Conservation (phyloP, 2,329 filamentous ascomycete species). For the Penicillium hordei region DNA sequence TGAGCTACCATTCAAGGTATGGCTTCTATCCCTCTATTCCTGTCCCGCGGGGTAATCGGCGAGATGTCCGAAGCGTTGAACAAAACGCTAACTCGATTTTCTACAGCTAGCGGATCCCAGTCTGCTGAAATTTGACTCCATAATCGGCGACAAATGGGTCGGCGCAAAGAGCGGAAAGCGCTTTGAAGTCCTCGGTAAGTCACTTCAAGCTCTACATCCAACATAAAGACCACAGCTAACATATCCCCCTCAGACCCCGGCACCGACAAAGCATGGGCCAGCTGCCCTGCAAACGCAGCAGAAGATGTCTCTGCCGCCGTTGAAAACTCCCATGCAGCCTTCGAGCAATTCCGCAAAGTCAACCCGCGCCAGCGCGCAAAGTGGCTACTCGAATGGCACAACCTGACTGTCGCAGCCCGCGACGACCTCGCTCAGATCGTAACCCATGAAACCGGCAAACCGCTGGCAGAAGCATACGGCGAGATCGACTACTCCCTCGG, state of each 20-base stretch:
- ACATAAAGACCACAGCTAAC: constrained; percentile 1
- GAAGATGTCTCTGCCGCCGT: constrained; percentile 64
- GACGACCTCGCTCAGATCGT: constrained; percentile 64
- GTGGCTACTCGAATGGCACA: constrained; percentile 64
- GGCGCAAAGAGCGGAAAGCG: constrained; percentile 48
- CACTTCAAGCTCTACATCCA: background rate
- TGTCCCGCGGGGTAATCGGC: constrained; percentile 9
- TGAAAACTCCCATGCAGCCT: constrained; percentile 59
- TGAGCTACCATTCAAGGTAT: constrained; percentile 41
- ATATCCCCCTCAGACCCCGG: constrained; percentile 47
- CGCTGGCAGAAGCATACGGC: constrained; percentile 53
- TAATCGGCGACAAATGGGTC: constrained; percentile 52
- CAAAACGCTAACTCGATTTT: constrained; percentile 5
- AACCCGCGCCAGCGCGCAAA: constrained; percentile 63
- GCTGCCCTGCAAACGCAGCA: constrained; percentile 50
- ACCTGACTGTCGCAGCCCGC: constrained; percentile 60
- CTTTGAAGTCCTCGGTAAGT: constrained; percentile 51
- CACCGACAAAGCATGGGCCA: constrained; percentile 52
- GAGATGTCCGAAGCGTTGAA: constrained; percentile 18
- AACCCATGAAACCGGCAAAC: constrained; percentile 62
- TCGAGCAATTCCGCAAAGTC: constrained; percentile 59
- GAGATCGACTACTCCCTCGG: constrained; percentile 58
- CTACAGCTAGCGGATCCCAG: constrained; percentile 50
- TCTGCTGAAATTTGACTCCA: constrained; percentile 52
- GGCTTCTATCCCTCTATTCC: background rate